Conservation (phyloP, 345 rosid species). For the Punica granatum region DNA sequence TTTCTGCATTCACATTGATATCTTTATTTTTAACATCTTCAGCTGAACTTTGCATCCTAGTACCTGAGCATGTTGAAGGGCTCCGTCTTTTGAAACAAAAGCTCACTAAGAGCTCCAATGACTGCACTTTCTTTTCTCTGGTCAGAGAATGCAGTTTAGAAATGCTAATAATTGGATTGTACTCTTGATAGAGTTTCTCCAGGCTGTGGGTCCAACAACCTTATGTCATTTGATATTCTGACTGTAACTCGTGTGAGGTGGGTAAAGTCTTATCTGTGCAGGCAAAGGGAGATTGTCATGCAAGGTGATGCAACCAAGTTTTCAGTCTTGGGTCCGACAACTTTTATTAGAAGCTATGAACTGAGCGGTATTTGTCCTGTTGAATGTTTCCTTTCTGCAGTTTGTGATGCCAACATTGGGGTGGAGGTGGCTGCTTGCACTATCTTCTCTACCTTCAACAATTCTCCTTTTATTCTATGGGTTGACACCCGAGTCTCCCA, state of each 20-base stretch:
- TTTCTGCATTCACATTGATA: not conserved
- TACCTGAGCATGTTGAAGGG: not conserved
- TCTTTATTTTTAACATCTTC: not conserved
- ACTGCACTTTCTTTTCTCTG: not conserved
- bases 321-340: not conserved
- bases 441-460: conserved; percentile 67
- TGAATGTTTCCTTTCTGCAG: conserved; percentile 35
- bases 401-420: conserved; percentile 73
- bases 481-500: conserved; percentile 74
- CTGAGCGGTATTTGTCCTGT: not conserved
- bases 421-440: conserved; percentile 92
- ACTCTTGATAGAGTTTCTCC: not conserved
- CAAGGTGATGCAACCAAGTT: not conserved
- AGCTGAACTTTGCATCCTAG: not conserved
- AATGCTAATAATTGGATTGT: not conserved
- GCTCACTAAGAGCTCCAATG: not conserved
- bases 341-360: not conserved
- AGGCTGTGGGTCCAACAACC: not conserved
- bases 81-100: not conserved
- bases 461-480: conserved; percentile 70
- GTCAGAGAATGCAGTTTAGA: not conserved
- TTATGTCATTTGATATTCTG: not conserved
- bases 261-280: not conserved
- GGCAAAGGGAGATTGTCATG: not conserved
- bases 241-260: not conserved